phyloP scores from a whole-genome alignment of 345 rosid genomes.

The Gossypium herbaceum region DNA sequence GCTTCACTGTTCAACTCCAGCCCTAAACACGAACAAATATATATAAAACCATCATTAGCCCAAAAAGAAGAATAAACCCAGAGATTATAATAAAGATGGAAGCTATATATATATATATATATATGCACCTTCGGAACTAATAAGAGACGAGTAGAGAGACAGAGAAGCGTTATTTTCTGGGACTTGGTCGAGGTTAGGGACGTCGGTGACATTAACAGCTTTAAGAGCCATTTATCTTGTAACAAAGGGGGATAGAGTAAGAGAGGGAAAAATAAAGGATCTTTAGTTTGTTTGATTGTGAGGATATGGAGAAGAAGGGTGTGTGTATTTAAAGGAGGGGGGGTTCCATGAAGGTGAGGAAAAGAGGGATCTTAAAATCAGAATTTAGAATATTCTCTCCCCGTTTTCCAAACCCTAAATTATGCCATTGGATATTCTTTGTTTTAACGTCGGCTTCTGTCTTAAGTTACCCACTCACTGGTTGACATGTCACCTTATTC shows the following conservation, averaged over 20 bases:
- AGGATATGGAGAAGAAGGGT: conserved; percentile 8
- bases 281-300: neutral
- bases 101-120: neutral
- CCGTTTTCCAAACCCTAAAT: neutral
- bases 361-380: neutral
- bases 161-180: conserved; percentile 49
- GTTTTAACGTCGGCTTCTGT: neutral
- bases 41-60: neutral
- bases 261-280: neutral
- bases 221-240: conserved; percentile 55
- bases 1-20: conserved; percentile 13
- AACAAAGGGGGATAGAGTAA: neutral
- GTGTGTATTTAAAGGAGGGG: neutral
- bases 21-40: conserved; percentile 28
- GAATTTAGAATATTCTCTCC: conserved; percentile 13
- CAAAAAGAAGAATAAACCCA: neutral
- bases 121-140: conserved; percentile 28
- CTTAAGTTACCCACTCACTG: neutral
- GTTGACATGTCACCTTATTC: neutral
- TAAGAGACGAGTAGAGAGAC: conserved; percentile 32
- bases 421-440: conserved; percentile 11
- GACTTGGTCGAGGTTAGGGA: conserved; percentile 66
- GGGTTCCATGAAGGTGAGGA: neutral
- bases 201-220: conserved; percentile 82
- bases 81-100: neutral